Evolutionary conservation across 768 basidiomycete species (phyloP), one percentile per base, ranked within the genome.

Genomic region (Naematelia aurantialba): DNA sequence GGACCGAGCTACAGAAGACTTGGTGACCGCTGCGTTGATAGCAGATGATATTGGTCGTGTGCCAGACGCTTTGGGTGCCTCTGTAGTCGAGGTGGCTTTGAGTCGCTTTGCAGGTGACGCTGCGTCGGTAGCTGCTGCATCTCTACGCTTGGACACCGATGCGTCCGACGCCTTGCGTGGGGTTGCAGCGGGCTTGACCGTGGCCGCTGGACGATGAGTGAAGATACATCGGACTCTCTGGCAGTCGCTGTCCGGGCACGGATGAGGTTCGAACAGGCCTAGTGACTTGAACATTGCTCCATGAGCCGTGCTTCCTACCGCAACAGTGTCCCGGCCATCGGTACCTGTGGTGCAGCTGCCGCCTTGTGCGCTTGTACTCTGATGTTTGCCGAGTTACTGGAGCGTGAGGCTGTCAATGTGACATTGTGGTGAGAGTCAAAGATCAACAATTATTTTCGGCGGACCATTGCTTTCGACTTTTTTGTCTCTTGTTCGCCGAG

Each of bases 141-240:
- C 59, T 55, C 27, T 30, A 5, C 59, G 47, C 53, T 46, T 55
- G 19, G 34, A n/a, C 4, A n/a, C 12, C 8, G 30, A 12, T 13
- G 60, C 5, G 17, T 19, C 13, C 5, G 24, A 24, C n/a, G 47
- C 4, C 14, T 24, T 46, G 4, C 19, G 44, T 24, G 58, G 26
- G n/a, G 39, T 51, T 31, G 45, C 22, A 5, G 48, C 57, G 1
- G 44, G 57, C 55, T 21, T 42, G 2, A 50, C 52, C 14, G 55
- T 56, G 1, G 60, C 39, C 22, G 61, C 61, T 51, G 61, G 47
- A 8, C 62, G 60, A 53, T 73, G 69, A 1, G 55, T 42, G 56
- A 73, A 73, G 52, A 70, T 60, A 47, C 72, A 73, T 46, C 62
- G 50, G 5, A 63, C 65, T 12, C 72, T 57, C 19, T 56, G 55